Percentiles rank a stretch among this genome's conserved stretches.
phyloP scores from a whole-genome alignment of 495 filamentous ascomycete genomes.

The Penicillium simplicissimum region DNA sequence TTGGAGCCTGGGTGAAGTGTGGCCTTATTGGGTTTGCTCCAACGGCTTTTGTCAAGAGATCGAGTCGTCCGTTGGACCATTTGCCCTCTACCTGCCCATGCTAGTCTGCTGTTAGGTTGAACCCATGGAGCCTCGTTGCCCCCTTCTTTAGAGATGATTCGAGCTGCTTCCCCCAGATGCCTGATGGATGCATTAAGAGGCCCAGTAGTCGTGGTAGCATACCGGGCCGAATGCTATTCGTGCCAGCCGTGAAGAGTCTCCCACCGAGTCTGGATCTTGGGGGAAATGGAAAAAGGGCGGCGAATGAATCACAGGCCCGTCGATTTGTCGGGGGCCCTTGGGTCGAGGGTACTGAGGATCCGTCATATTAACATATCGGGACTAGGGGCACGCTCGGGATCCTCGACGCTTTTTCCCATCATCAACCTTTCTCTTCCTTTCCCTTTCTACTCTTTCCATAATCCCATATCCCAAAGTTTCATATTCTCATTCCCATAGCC shows the following conservation, averaged over 20 bases:
- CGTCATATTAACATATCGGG: constrained; percentile 54
- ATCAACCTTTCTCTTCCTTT: constrained; percentile 23
- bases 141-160: background rate
- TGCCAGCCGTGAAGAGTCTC: background rate
- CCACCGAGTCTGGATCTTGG: background rate
- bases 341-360: constrained; percentile 42
- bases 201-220: background rate
- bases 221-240: background rate
- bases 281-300: background rate
- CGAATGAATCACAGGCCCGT: background rate
- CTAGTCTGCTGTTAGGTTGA: background rate
- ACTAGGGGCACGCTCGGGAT: constrained; percentile 49
- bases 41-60: background rate
- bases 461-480: background rate
- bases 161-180: background rate
- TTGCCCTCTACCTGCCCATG: background rate
- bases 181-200: background rate
- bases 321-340: constrained; percentile 13
- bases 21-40: background rate
- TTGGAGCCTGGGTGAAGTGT: background rate
- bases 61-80: background rate
- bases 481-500: constrained; percentile 14
- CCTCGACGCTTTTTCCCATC: constrained; percentile 37
- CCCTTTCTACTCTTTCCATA: constrained; percentile 21
- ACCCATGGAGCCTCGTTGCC: background rate